Conservation (phyloP, 306 rosid genomes). For the Lagenaria siceraria region DNA sequence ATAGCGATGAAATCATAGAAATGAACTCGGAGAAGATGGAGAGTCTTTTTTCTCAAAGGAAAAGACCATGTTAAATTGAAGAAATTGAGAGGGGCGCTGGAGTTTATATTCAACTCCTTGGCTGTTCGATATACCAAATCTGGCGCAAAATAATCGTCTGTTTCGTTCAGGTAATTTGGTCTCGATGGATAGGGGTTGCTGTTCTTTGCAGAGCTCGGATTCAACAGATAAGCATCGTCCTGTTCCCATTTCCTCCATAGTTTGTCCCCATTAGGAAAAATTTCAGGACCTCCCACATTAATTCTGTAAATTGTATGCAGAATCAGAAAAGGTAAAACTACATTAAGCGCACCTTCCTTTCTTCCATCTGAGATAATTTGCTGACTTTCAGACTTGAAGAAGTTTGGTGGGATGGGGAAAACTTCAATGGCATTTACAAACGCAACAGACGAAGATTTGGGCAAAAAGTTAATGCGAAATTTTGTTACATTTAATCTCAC, state of each 20-base stretch:
- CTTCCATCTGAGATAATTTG: background rate
- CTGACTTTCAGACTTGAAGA: background rate
- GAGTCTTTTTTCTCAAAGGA: background rate
- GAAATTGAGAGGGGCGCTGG: background rate
- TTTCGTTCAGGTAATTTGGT: background rate
- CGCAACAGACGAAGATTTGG: conserved; percentile 26
- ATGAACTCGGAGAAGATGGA: conserved; percentile 26
- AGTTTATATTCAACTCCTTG: background rate
- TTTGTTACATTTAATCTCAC: background rate
- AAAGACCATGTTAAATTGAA: conserved; percentile 23
- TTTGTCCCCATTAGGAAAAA: background rate
- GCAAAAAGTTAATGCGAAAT: conserved; percentile 17
- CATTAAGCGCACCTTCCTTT: background rate
- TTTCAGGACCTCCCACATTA: conserved; percentile 21
- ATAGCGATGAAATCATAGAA: conserved; percentile 12
- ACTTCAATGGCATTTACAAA: conserved; percentile 44
- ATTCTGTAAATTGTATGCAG: conserved; percentile 20
- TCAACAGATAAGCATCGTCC: background rate
- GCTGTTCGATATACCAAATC: conserved; percentile 15
- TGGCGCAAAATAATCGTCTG: conserved; percentile 1
- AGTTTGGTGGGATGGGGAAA: conserved; percentile 16
- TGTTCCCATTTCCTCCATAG: conserved; percentile 21
- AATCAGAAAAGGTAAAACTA: background rate
- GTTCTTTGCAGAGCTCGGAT: background rate
- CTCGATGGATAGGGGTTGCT: accelerated